Conservation (phyloP, 2,329 filamentous ascomycete genomes). For the Colletotrichum spaethianum region DNA sequence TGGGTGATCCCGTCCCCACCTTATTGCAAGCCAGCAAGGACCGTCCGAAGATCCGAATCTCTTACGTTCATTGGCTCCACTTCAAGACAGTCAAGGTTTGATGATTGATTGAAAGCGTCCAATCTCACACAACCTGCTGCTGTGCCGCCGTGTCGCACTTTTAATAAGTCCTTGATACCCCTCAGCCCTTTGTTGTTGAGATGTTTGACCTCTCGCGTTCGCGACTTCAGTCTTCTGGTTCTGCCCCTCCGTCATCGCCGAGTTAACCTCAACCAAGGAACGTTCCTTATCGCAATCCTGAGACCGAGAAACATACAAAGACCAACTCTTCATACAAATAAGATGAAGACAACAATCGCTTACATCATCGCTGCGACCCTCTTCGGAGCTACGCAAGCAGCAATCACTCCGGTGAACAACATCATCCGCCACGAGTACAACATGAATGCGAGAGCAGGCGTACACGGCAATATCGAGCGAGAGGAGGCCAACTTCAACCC, state of each 20-base stretch:
- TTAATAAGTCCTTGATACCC: neutral
- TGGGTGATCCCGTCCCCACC: constrained; percentile 17
- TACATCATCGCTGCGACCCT: constrained; percentile 26
- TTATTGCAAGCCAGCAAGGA: constrained; percentile 18
- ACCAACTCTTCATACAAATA: neutral
- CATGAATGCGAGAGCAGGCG: constrained; percentile 36
- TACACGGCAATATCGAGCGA: constrained; percentile 24
- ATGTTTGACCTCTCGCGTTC: neutral
- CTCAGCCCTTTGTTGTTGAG: neutral
- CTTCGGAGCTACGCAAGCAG: constrained; percentile 32
- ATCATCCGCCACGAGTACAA: constrained; percentile 40
- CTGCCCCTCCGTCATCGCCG: neutral
- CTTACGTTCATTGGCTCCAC: constrained; percentile 36
- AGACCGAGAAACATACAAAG: neutral
- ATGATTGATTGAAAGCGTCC: constrained; percentile 16
- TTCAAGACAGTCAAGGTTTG: constrained; percentile 35
- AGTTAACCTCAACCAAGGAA: constrained; percentile 24
- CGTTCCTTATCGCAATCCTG: neutral
- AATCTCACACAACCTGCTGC: constrained; percentile 16
- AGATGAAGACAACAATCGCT: constrained; percentile 34
- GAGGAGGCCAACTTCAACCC: neutral
- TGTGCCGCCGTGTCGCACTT: neutral
- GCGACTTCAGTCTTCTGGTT: neutral
- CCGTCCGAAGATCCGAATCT: constrained; percentile 37
- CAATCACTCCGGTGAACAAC: constrained; percentile 38